Conservation (phyloP, 352 stramenopile genomes). For the Globisporangium middletonii region DNA sequence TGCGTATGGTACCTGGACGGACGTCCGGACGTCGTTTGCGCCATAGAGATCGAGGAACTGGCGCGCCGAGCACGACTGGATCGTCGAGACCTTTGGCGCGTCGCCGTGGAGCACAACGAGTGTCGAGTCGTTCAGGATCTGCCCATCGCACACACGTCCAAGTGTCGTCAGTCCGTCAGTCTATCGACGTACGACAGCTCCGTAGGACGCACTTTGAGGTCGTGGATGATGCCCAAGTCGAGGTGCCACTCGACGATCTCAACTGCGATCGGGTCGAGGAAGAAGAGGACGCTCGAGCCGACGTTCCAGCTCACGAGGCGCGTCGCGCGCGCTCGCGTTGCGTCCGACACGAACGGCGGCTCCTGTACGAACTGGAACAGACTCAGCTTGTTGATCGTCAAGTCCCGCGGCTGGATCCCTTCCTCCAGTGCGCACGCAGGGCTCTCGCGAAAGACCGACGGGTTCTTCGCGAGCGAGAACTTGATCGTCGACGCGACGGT, state of each 20-base stretch:
- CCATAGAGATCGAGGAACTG: constrained; percentile 76
- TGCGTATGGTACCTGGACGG: constrained; percentile 43
- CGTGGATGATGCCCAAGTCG: constrained; percentile 79
- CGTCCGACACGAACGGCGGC: constrained; percentile 35
- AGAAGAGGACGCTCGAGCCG: constrained; percentile 76
- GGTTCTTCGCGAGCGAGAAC: constrained; percentile 71
- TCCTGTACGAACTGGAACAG: constrained; percentile 71
- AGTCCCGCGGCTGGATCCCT: constrained; percentile 57
- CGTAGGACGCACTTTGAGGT: constrained; percentile 54
- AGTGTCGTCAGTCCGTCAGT: not conserved
- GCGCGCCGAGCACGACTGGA: constrained; percentile 64
- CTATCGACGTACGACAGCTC: no score
- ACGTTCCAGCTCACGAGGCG: constrained; percentile 80
- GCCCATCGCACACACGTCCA: not conserved
- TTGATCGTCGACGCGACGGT: constrained; percentile 82
- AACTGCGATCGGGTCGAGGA: constrained; percentile 73
- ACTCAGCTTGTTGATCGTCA: constrained; percentile 78
- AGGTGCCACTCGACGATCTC: constrained; percentile 87
- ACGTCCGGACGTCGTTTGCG: constrained; percentile 44
- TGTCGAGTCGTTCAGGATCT: constrained; percentile 69
- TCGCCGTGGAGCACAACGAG: constrained; percentile 74
- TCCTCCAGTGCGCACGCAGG: constrained; percentile 51
- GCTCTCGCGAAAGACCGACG: constrained; percentile 47
- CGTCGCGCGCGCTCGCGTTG: constrained; percentile 34
- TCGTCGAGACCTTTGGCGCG: constrained; percentile 55